These are phyloP conservation scores for Asclepias syriaca DNA, from an alignment of 257 asterid species.

Conservation along the genomic window DNA sequence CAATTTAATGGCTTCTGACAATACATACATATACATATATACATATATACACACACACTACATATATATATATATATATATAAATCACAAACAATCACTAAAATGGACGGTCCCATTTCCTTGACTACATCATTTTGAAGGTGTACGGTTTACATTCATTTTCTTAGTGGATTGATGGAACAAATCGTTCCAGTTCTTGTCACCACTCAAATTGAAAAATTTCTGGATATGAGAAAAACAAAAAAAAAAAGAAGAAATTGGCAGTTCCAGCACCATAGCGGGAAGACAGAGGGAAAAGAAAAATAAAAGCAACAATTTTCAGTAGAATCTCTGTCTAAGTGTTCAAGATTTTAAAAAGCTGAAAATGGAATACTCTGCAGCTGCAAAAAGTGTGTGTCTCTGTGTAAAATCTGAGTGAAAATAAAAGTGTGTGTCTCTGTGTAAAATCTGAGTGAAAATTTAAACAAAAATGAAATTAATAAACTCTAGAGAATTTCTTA, in stretches of 20 bases:
- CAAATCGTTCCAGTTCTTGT: too few relatives aligned
- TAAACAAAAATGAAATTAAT: too few relatives aligned
- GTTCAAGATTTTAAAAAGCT: slow-evolving; percentile 4
- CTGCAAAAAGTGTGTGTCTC: neutral
- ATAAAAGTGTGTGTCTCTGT: neutral
- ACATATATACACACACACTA: too few relatives aligned
- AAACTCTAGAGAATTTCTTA: too few relatives aligned
- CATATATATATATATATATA: neutral
- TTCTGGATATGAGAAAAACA: too few relatives aligned
- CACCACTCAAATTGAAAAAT: too few relatives aligned
- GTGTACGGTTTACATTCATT: too few relatives aligned
- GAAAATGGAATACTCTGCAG: slow-evolving; percentile 5
- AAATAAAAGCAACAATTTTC: neutral
- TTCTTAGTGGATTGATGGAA: too few relatives aligned
- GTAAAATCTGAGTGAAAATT: neutral
- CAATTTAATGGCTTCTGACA: neutral
- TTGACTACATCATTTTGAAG: neutral
- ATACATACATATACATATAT: neutral
- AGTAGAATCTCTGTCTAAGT: neutral
- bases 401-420: neutral
- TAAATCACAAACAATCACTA: neutral
- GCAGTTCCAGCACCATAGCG: neutral
- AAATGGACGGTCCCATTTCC: neutral
- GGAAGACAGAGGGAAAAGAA: too few relatives aligned
- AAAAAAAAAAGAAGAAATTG: too few relatives aligned